These are phyloP conservation scores for Rhodotorula taiwanensis DNA, from an alignment of 768 basidiomycete genomes.

Conservation along the genomic window DNA sequence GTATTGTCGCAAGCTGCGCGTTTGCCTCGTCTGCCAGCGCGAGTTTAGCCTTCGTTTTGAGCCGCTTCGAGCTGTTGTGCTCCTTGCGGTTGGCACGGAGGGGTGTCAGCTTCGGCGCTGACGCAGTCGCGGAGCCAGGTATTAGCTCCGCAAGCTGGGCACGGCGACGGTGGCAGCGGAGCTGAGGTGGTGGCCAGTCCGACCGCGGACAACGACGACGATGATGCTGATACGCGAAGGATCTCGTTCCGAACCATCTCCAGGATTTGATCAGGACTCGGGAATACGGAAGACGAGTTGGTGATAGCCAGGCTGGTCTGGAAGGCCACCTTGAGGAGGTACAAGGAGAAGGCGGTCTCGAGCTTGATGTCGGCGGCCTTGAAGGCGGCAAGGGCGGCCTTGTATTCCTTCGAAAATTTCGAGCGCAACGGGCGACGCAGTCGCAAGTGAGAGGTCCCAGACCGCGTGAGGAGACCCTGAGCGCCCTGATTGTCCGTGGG, in stretches of 20 bases:
- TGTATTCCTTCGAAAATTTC: background rate
- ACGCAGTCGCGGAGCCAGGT: no score
- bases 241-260: no score
- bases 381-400: background rate
- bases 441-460: background rate
- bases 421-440: no score
- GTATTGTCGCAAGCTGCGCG: background rate
- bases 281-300: background rate
- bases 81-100: no score
- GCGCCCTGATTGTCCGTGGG: conserved; percentile 1
- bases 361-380: background rate
- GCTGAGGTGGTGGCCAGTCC: background rate
- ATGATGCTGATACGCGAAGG: no score
- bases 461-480: background rate
- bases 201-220: background rate
- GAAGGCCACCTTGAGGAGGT: background rate
- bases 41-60: no score
- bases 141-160: no score
- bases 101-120: no score
- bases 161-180: background rate
- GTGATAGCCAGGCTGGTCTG: background rate
- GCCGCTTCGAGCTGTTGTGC: no score
- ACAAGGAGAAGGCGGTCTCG: background rate
- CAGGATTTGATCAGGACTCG: background rate
- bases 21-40: no score